Percentiles rank a stretch among this genome's conserved stretches.
Conservation (phyloP, 164 flowering plant species). For the Paratinospora sagittata region DNA sequence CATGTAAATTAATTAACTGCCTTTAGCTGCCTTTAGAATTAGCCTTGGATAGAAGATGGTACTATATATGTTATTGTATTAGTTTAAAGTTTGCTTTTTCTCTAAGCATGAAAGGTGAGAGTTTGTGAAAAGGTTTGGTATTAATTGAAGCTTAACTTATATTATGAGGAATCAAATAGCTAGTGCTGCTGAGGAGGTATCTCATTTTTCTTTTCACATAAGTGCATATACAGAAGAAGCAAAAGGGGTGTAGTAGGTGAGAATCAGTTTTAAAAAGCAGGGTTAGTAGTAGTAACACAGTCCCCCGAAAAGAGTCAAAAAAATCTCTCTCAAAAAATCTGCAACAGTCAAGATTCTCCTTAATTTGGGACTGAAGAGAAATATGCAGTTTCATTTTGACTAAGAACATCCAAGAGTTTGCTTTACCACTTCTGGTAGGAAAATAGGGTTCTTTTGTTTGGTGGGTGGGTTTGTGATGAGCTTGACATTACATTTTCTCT, state of each 20-base stretch:
- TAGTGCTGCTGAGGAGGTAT: not conserved
- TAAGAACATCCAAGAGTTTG: slow-evolving; percentile 16
- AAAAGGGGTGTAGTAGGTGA: not conserved
- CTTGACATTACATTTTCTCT: slow-evolving; percentile 14
- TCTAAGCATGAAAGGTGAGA: not conserved
- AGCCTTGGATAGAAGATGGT: not conserved
- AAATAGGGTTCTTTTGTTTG: not conserved
- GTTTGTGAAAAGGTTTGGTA: not conserved
- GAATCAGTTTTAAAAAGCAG: too few species aligned
- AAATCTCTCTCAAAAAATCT: not conserved
- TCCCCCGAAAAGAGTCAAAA: not conserved
- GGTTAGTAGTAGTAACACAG: not conserved
- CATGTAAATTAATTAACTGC: too few species aligned
- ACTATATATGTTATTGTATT: not conserved
- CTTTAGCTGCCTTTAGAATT: too few species aligned
- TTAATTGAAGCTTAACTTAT: not conserved
- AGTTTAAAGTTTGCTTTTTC: slow-evolving; percentile 1
- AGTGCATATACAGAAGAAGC: not conserved
- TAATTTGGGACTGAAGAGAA: not conserved
- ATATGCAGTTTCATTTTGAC: slow-evolving; percentile 8
- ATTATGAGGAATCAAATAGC: not conserved
- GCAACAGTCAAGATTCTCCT: not conserved
- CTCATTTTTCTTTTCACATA: not conserved
- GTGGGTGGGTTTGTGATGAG: slow-evolving; percentile 3
- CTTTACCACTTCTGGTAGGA: slow-evolving; percentile 12